Conservation (phyloP, 192 early-diverging fungal genomes). For the Haplosporangium gracile region DNA sequence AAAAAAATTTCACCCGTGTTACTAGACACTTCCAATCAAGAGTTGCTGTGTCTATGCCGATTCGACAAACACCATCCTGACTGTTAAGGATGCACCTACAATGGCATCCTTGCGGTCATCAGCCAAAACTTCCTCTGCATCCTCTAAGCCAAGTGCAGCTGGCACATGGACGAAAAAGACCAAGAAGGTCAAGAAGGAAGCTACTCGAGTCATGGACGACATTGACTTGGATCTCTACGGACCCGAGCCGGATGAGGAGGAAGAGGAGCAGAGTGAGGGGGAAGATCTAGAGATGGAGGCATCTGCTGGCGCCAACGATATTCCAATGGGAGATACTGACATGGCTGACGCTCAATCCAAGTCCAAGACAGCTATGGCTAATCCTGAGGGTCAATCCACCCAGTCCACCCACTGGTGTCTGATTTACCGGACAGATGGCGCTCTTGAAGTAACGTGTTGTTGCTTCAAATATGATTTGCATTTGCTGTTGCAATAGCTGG, state of each 20-base stretch:
- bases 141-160: background rate
- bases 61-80: constrained; percentile 26
- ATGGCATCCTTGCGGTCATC: constrained; percentile 45
- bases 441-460: constrained; percentile 65
- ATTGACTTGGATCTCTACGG: constrained; percentile 55
- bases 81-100: constrained; percentile 43
- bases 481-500: background rate
- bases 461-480: background rate
- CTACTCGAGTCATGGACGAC: constrained; percentile 31
- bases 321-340: constrained; percentile 50
- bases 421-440: constrained; percentile 72
- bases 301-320: constrained; percentile 55
- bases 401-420: constrained; percentile 75
- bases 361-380: constrained; percentile 38
- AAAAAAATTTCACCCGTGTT: background rate
- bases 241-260: constrained; percentile 48
- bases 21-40: constrained; percentile 40
- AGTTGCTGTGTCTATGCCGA: constrained; percentile 52
- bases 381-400: constrained; percentile 40
- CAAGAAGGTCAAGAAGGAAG: constrained; percentile 39
- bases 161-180: constrained; percentile 17
- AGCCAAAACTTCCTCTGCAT: background rate
- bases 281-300: constrained; percentile 60
- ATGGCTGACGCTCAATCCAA: constrained; percentile 36
- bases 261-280: constrained; percentile 67